Conservation (phyloP, 768 basidiomycete genomes). For the Phaeotremella fagi region DNA sequence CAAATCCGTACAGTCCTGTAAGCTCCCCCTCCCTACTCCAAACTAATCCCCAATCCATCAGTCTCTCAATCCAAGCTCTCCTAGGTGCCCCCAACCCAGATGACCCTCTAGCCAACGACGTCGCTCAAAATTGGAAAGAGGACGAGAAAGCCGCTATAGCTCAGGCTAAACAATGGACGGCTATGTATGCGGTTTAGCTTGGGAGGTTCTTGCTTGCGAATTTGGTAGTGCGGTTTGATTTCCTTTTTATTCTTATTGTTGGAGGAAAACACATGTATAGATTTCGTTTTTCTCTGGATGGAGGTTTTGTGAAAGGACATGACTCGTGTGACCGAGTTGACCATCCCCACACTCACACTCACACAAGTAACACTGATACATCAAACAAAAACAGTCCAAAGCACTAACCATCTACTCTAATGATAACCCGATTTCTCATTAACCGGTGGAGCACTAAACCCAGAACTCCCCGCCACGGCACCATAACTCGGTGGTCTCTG, state of each 20-base stretch:
- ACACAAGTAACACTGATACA: no score
- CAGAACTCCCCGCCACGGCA: background rate
- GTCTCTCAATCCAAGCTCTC: slow-evolving; percentile 90
- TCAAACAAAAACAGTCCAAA: no score
- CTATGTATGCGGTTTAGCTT: slow-evolving; percentile 63
- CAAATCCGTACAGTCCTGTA: slow-evolving; percentile 93
- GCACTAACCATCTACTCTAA: background rate
- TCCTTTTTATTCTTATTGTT: no score
- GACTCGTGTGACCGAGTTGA: no score
- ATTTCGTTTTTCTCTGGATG: no score
- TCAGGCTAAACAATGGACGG: slow-evolving; percentile 93
- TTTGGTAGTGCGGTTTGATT: no score
- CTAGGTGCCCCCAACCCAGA: slow-evolving; percentile 88
- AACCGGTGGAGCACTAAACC: background rate
- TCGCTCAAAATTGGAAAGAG: slow-evolving; percentile 97
- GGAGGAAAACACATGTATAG: no score
- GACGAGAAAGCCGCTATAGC: slow-evolving; percentile 87
- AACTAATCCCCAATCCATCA: background rate
- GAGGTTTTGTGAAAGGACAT: no score
- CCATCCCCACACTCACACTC: no score
- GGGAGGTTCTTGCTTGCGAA: no score
- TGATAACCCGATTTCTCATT: slow-evolving; percentile 1
- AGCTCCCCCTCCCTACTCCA: slow-evolving; percentile 6
- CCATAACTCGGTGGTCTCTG: slow-evolving; percentile 12
- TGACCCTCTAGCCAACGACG: slow-evolving; percentile 49